Evolutionary conservation across 2,329 filamentous ascomycete genomes (phyloP).

Genomic region (Colletotrichum eremochloae): DNA sequence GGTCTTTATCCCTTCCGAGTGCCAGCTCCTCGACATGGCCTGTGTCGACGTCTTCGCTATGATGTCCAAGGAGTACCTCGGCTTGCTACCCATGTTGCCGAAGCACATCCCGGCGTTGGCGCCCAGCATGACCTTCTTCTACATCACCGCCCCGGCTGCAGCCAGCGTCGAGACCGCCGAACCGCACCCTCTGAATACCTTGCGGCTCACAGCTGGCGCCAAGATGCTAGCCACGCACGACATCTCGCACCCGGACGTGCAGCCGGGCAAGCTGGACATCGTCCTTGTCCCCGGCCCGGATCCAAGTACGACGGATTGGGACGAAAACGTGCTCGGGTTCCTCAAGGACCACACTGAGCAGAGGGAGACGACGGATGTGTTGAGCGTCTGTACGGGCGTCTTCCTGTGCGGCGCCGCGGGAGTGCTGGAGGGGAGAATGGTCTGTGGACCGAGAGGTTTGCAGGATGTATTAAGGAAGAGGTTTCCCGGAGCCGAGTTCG

Average conservation of each 20-base stretch:
- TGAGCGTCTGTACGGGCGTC: constrained; percentile 66
- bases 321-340: constrained; percentile 56
- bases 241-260: constrained; percentile 59
- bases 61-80: constrained; percentile 61
- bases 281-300: constrained; percentile 65
- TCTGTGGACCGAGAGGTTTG: constrained; percentile 61
- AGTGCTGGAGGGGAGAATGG: constrained; percentile 59
- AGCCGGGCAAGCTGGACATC: constrained; percentile 64
- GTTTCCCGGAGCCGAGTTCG: constrained; percentile 57
- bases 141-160: constrained; percentile 56
- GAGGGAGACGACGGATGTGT: constrained; percentile 57
- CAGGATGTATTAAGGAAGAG: constrained; percentile 55
- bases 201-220: constrained; percentile 58
- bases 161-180: constrained; percentile 46
- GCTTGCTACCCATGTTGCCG: constrained; percentile 48
- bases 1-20: constrained; percentile 62
- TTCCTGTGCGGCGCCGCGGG: constrained; percentile 63
- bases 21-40: constrained; percentile 65
- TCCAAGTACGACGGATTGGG: constrained; percentile 50
- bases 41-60: constrained; percentile 63
- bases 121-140: constrained; percentile 59
- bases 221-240: constrained; percentile 58
- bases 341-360: constrained; percentile 56
- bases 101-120: constrained; percentile 55
- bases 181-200: constrained; percentile 41